Conservation (phyloP, 495 filamentous ascomycete genomes). For the Astrocystis sublimbata region DNA sequence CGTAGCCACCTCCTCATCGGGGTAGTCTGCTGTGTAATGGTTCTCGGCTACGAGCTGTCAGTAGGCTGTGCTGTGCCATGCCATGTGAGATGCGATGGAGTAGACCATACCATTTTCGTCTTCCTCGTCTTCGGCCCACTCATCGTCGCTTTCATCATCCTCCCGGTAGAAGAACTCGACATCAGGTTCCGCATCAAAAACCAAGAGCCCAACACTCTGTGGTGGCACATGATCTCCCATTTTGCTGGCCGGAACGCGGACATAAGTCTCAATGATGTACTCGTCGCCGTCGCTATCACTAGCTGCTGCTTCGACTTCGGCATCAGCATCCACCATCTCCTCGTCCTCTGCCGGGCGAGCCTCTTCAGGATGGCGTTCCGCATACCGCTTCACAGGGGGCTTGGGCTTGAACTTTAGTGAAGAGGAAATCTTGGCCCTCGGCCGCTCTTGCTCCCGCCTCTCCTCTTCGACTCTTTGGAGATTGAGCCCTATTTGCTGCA, state of each 20-base stretch:
- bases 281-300: conserved; percentile 48
- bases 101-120: conserved; percentile 53
- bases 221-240: conserved; percentile 41
- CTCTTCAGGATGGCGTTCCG: conserved; percentile 50
- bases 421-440: conserved; percentile 4
- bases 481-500: conserved; percentile 50
- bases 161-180: conserved; percentile 53
- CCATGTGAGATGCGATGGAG: background rate
- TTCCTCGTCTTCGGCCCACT: conserved; percentile 54
- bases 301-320: conserved; percentile 29
- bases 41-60: conserved; percentile 49
- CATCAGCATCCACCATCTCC: conserved; percentile 33
- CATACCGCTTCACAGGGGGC: conserved; percentile 45
- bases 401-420: conserved; percentile 47
- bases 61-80: background rate
- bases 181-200: conserved; percentile 55
- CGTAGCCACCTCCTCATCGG: conserved; percentile 57
- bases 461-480: conserved; percentile 39
- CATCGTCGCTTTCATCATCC: conserved; percentile 46
- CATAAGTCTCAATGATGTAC: conserved; percentile 56
- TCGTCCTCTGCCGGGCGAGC: conserved; percentile 22
- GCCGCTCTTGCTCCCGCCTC: conserved; percentile 19
- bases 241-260: conserved; percentile 50
- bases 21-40: conserved; percentile 56
- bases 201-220: conserved; percentile 48